These are phyloP conservation scores for Fusarium heterosporum DNA, from an alignment of 2,329 filamentous ascomycete genomes.

Conservation along the genomic window DNA sequence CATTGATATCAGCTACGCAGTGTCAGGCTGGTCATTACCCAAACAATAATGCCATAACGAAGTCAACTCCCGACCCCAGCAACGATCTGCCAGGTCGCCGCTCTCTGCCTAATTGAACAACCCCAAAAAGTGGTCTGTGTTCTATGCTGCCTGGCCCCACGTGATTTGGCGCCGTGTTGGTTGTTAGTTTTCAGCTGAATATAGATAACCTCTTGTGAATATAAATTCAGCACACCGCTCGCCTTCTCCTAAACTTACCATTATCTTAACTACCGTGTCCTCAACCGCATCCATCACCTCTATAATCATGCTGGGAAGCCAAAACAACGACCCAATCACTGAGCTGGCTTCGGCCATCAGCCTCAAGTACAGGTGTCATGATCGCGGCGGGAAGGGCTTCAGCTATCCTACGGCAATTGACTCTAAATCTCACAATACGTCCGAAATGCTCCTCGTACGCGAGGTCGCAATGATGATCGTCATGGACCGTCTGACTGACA, in stretches of 20 bases:
- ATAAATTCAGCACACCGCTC: not conserved
- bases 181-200: not conserved
- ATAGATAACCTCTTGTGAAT: not conserved
- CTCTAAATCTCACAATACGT: not conserved
- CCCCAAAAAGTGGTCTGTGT: not conserved
- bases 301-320: not conserved
- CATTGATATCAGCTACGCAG: too few relatives aligned
- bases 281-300: not conserved
- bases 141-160: not conserved
- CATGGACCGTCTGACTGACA: conserved; percentile 47
- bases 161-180: not conserved
- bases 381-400: not conserved
- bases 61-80: too few relatives aligned
- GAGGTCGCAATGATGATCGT: conserved; percentile 46
- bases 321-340: too few relatives aligned
- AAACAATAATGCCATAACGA: too few relatives aligned
- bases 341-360: too few relatives aligned
- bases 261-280: too few relatives aligned
- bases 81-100: too few relatives aligned
- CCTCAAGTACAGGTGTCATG: not conserved
- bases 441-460: conserved; percentile 20
- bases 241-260: not conserved
- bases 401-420: not conserved
- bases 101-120: too few relatives aligned
- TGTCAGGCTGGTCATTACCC: too few relatives aligned